Evolutionary conservation across 139 green algal species (phyloP), one percentile per base, ranked within the genome.

Genomic region (Asterochloris sp.): DNA sequence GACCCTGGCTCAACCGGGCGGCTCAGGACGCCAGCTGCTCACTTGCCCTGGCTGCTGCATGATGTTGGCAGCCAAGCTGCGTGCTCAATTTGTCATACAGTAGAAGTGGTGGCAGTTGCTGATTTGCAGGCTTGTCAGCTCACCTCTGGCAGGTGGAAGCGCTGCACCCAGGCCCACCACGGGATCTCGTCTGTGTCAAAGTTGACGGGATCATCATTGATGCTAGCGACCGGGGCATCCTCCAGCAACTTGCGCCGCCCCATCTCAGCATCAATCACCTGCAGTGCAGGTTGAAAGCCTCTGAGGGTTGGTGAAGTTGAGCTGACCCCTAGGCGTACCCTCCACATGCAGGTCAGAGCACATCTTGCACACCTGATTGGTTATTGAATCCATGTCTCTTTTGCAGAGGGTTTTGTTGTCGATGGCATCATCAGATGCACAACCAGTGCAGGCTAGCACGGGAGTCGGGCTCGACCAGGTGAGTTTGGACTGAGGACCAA

Each of bases 111-210:
- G 6, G 38, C 4, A 54, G 38, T 54, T 54, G 38, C 38, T 54
- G 38, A 54, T 54, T 2, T 6, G 38, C 38, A 54, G 38, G 38
- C 38, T 6, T 54, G 38, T 54, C 38, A 54, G 29, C 86, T 86
- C 85, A 96, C 92, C 92, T 98, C 95, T 47, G 95, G 95, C 76
- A 98, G 91, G 87, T 98, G 95, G 93, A 98, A 98, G 77, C 95
- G 91, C 83, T 87, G 88, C 74, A 98, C 93, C 95, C 95, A 98
- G 17, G 94, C 95, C 94, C 93, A 98, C 95, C 94, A 98, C 23
- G 95, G 95, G 85, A 98, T 96, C 86, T 97, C 92, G 62, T 63
- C 74, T 27, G 95, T 98, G 90, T 98, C 95, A 85, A 98, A 98
- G 69, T 92, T 73, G 61, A 98, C 95, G 0, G 93, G 92, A 47